Conservation (phyloP, 1,139 yeast genomes). For the Taiozyma onychis region DNA sequence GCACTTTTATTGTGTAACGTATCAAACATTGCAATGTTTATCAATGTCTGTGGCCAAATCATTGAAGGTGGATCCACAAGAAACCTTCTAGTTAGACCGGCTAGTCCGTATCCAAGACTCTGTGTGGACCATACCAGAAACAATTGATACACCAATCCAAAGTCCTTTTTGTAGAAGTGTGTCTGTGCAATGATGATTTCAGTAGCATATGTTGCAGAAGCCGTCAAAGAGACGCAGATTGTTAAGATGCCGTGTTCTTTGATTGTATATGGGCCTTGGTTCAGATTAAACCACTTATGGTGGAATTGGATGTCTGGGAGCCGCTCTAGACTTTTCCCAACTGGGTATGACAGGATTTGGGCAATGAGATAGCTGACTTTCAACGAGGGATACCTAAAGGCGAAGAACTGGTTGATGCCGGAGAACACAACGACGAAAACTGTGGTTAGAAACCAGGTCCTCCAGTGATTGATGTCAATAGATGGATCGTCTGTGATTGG, state of each 20-base stretch:
- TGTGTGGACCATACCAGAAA: slow-evolving; percentile 49
- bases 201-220: slow-evolving; percentile 49
- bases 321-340: slow-evolving; percentile 38
- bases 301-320: slow-evolving; percentile 33
- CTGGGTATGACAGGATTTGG: slow-evolving; percentile 47
- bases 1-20: slow-evolving; percentile 28
- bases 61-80: slow-evolving; percentile 32
- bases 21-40: slow-evolving; percentile 32
- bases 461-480: slow-evolving; percentile 41
- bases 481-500: slow-evolving; percentile 42
- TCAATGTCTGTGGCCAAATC: slow-evolving; percentile 37
- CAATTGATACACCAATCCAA: slow-evolving; percentile 37
- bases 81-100: slow-evolving; percentile 40
- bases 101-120: slow-evolving; percentile 52
- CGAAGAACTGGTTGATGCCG: slow-evolving; percentile 46
- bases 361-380: slow-evolving; percentile 43
- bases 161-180: slow-evolving; percentile 37
- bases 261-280: slow-evolving; percentile 53
- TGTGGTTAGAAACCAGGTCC: slow-evolving; percentile 45
- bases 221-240: slow-evolving; percentile 44
- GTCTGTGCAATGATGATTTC: slow-evolving; percentile 53
- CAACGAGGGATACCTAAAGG: slow-evolving; percentile 43
- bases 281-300: slow-evolving; percentile 29
- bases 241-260: slow-evolving; percentile 58
- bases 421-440: slow-evolving; percentile 45